phyloP scores from a whole-genome alignment of 2,329 filamentous ascomycete species.

The Arthrobotrys conoides region DNA sequence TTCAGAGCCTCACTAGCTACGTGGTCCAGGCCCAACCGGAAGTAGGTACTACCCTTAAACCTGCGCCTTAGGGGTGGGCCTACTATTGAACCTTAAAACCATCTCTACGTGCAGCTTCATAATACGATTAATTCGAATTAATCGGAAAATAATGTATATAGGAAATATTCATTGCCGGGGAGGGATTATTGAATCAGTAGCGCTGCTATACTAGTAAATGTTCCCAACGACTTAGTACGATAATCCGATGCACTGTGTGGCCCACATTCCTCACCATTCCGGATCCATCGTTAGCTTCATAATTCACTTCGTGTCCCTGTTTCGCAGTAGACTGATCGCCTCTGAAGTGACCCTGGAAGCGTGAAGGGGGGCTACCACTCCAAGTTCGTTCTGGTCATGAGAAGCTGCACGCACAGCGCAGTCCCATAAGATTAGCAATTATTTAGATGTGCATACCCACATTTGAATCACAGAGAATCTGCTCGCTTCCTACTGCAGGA shows the following conservation, averaged over 20 bases:
- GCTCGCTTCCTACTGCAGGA: conserved; percentile 6
- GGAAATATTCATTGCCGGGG: conserved; percentile 28
- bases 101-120: conserved; percentile 13
- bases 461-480: conserved; percentile 8
- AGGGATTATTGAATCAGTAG: background rate
- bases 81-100: background rate
- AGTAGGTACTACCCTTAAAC: conserved; percentile 14
- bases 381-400: conserved; percentile 22
- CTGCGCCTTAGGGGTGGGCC: conserved; percentile 25
- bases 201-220: background rate
- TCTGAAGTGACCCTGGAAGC: conserved; percentile 4
- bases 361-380: background rate
- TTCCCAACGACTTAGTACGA: background rate
- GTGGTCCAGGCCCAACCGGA: conserved; percentile 16
- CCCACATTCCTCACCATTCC: conserved; percentile 3
- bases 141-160: conserved; percentile 47
- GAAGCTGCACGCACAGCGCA: background rate
- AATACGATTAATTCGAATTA: background rate
- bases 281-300: conserved; percentile 26
- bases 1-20: background rate
- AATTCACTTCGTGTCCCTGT: conserved; percentile 4
- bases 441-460: conserved; percentile 27
- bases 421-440: conserved; percentile 28
- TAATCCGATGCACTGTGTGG: too few species aligned
- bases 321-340: conserved; percentile 21